Base-by-base conservation (phyloP, 371 early-diverging fungal species). In the Nematocida ausubeli region DNA sequence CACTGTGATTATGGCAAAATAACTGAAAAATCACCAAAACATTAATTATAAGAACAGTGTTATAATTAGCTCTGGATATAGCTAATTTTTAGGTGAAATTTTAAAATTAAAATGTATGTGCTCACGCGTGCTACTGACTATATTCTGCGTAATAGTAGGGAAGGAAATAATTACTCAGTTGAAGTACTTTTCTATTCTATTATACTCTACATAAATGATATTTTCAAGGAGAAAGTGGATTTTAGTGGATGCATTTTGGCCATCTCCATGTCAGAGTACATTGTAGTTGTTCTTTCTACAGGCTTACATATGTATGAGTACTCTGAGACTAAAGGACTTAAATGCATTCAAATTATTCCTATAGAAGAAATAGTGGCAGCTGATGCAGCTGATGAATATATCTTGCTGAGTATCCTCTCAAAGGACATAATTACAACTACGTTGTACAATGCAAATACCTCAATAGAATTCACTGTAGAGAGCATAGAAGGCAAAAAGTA, bases 121-220 rank as follows among this genome's bases (percentile, higher is more conserved):
- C 47, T 44, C 47, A 9, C 47, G 47, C 19, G 47, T 44, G 47
- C 19, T 44, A 44, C 9, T 19, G 19, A 19, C 47, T 44, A 6
- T 44, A 6, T 44, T 44, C 19, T 44, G 47, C 6, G 47, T 44
- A 44, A 9, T 44, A 9, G 9, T 44, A 19, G 9, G 47, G 47
- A 44, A 9, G 47, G 47, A 12, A 70, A 62, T 67, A 39, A 37
- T 9, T 30, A 70, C 24, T 50, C 34, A 7, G 44, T 49, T 6
- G 54, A 68, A 2, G 5, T 14, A 7, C 42, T 35, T 52, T 12
- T 14, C 12, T 54, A 47, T 37, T 52, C 30, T 49, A 35, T 60
- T 40, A 37, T 44, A 6, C n/a, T 70, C 5, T 70, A 70, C 30
- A 22, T 58, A 4, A 37, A 70, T 44, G 44, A 54, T 9, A 60